Conservation (phyloP, 1,284 basidiomycete species). For the Rhizoctonia solani region DNA sequence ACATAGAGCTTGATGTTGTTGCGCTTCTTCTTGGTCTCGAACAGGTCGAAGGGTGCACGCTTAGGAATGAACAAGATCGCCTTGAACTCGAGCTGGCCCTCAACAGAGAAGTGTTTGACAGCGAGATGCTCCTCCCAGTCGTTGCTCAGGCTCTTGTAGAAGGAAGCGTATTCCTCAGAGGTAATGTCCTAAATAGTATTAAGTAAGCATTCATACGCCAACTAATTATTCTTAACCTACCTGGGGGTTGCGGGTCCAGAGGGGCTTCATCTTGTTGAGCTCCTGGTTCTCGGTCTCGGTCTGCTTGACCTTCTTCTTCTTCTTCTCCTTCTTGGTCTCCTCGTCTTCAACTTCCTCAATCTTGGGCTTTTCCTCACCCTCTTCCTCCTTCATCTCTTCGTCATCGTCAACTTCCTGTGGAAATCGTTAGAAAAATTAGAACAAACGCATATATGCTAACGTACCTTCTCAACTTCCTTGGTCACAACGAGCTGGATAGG, state of each 20-base stretch:
- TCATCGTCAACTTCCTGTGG: slow-evolving; percentile 77
- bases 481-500: slow-evolving; percentile 98
- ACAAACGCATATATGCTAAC: slow-evolving; percentile 40
- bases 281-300: slow-evolving; percentile 90
- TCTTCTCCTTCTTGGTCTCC: slow-evolving; percentile 85
- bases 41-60: slow-evolving; percentile 97
- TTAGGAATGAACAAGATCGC: slow-evolving; percentile 97
- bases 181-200: slow-evolving; percentile 68
- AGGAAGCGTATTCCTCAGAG: slow-evolving; percentile 89
- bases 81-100: slow-evolving; percentile 99
- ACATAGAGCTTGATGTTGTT: slow-evolving; percentile 99
- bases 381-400: slow-evolving; percentile 65
- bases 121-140: slow-evolving; percentile 99
- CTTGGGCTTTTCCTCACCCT: slow-evolving; percentile 72
- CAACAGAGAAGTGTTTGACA: slow-evolving; percentile 99
- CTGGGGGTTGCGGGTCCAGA: slow-evolving; percentile 98
- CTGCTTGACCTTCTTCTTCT: slow-evolving; percentile 98
- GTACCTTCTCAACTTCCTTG: slow-evolving; percentile 97
- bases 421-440: slow-evolving; percentile 32
- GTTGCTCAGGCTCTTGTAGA: slow-evolving; percentile 99
- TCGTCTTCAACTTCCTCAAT: slow-evolving; percentile 82
- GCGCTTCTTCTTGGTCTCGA: slow-evolving; percentile 99
- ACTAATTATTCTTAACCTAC: background rate
- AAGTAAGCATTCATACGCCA: background rate
- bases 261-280: slow-evolving; percentile 99